phyloP scores from a whole-genome alignment of 75 land plant species.

The Cupressus sempervirens region DNA sequence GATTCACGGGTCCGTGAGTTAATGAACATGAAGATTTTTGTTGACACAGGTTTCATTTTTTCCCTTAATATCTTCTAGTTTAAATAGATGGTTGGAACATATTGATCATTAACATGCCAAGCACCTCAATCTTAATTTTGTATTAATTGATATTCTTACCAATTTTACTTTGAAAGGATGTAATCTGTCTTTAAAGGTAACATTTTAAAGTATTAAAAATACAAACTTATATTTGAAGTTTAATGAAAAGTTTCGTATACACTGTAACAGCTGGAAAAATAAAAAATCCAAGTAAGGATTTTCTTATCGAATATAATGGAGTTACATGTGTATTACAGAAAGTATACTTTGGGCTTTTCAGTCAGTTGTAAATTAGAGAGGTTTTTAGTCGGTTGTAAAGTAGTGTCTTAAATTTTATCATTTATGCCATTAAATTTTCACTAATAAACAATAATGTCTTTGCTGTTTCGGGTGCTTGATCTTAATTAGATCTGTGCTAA shows the following conservation, averaged over 20 bases:
- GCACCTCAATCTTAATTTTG: background rate
- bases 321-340: background rate
- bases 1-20: slow-evolving; percentile 80
- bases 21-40: slow-evolving; percentile 98
- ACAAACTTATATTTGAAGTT: background rate
- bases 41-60: slow-evolving; percentile 78
- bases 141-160: background rate
- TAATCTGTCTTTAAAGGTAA: background rate
- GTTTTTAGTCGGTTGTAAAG: no score
- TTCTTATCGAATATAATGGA: background rate
- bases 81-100: background rate
- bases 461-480: background rate
- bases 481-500: background rate
- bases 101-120: background rate
- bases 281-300: background rate
- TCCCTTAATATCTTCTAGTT: background rate
- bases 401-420: background rate
- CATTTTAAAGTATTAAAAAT: background rate
- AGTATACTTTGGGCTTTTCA: background rate
- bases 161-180: background rate
- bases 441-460: background rate
- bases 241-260: background rate
- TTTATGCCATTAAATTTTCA: background rate
- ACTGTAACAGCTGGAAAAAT: background rate
- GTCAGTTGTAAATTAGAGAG: background rate